Percentiles rank a stretch among this genome's conserved stretches.
These are phyloP conservation scores for Saccharomyces hybrid DNA, from an alignment of 1,139 yeast species.

Conservation along the genomic window DNA sequence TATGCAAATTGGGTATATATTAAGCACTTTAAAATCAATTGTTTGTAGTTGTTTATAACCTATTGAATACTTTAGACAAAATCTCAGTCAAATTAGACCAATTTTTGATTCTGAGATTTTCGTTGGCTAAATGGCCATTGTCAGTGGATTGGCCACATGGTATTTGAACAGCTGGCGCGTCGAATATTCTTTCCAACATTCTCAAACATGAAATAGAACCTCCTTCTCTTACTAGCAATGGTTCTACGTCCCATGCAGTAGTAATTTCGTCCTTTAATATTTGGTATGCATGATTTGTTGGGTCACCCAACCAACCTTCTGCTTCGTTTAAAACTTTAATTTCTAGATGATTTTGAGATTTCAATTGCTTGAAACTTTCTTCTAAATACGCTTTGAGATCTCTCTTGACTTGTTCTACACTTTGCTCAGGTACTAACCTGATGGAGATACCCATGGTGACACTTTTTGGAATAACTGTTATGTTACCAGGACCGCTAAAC, in stretches of 20 bases:
- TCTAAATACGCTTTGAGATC: conserved; percentile 43
- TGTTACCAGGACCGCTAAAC: conserved; percentile 85
- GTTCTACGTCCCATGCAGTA: conserved; percentile 59
- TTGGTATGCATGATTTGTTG: conserved; percentile 62
- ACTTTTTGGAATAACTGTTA: conserved; percentile 79
- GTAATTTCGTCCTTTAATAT: conserved; percentile 53
- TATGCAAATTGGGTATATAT: not conserved
- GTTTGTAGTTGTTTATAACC: conserved; percentile 21
- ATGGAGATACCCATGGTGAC: conserved; percentile 74
- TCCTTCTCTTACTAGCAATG: conserved; percentile 86
- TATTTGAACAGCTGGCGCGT: conserved; percentile 88
- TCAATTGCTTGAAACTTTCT: conserved; percentile 39
- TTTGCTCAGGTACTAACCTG: conserved; percentile 86
- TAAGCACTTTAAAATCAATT: not conserved
- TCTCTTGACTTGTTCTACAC: conserved; percentile 48
- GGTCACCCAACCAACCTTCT: conserved; percentile 95
- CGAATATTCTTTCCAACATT: conserved; percentile 69
- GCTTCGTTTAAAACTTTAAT: conserved; percentile 71
- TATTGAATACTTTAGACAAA: conserved; percentile 47
- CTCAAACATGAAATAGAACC: conserved; percentile 92
- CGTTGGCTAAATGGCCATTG: conserved; percentile 88
- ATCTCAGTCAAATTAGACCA: conserved; percentile 67
- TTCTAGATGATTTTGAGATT: conserved; percentile 52
- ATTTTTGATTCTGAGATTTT: conserved; percentile 71
- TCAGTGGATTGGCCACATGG: conserved; percentile 97